Evolutionary conservation across 169 alveolate genomes (phyloP).

Genomic region (Plasmodium fragile): DNA sequence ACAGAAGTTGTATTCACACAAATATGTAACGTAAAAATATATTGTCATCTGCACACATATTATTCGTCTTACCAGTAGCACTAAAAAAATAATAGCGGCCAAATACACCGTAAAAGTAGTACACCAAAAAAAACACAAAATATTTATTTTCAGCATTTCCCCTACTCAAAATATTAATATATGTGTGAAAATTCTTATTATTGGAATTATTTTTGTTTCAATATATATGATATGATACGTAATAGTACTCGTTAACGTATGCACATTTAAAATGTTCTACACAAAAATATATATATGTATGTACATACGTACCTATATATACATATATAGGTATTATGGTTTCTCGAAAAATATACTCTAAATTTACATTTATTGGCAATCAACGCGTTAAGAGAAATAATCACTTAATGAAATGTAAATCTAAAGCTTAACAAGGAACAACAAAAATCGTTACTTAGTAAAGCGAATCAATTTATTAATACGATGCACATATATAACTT

Average conservation of each 20-base stretch:
- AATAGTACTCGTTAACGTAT: not conserved
- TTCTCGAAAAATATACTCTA: not conserved
- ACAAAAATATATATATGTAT: too few species aligned
- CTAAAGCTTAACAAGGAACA: not conserved
- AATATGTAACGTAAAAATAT: not conserved
- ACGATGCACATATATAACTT: too few species aligned
- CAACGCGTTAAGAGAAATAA: not conserved
- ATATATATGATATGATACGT: not conserved
- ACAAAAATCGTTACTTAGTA: not conserved
- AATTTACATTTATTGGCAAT: not conserved
- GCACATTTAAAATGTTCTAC: not conserved
- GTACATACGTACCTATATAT: too few species aligned
- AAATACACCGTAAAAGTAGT: not conserved
- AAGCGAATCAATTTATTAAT: not conserved
- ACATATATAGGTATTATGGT: not conserved
- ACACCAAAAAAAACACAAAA: not conserved
- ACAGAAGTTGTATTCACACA: not conserved
- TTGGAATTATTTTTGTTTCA: not conserved
- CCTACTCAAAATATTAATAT: not conserved
- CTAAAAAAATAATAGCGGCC: not conserved
- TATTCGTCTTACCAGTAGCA: not conserved
- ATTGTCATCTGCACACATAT: not conserved
- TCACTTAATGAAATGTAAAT: not conserved
- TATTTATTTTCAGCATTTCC: too few species aligned
- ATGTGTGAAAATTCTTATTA: not conserved